These are phyloP conservation scores for Candida palmyrensis DNA, from an alignment of 805 yeast species.

Conservation along the genomic window DNA sequence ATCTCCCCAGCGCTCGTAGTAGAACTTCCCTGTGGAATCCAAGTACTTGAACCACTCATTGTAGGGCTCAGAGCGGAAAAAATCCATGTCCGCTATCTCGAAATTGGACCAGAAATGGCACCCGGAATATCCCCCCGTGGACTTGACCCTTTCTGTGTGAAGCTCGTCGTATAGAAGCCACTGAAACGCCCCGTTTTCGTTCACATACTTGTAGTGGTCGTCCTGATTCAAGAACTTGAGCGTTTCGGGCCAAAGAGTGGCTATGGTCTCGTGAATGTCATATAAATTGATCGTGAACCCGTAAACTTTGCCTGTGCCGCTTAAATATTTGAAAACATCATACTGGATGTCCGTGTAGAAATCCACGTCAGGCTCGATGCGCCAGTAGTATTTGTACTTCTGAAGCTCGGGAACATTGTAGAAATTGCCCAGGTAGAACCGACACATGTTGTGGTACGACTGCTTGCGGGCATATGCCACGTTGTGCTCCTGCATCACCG, in stretches of 20 bases:
- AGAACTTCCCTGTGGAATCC: slow-evolving; percentile 73
- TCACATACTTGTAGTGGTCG: slow-evolving; percentile 52
- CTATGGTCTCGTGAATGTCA: slow-evolving; percentile 63
- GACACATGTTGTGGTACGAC: slow-evolving; percentile 82
- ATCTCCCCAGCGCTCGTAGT: slow-evolving; percentile 92
- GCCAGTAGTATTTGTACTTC: slow-evolving; percentile 70
- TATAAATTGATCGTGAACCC: slow-evolving; percentile 69
- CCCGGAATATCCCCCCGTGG: slow-evolving; percentile 49
- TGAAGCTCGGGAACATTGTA: slow-evolving; percentile 58
- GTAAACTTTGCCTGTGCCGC: slow-evolving; percentile 59
- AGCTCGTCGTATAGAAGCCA: slow-evolving; percentile 50
- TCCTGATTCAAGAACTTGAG: slow-evolving; percentile 49
- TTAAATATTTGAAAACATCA: slow-evolving; percentile 74
- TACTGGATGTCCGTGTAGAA: slow-evolving; percentile 68
- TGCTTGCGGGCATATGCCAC: slow-evolving; percentile 56
- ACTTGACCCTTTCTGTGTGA: slow-evolving; percentile 38
- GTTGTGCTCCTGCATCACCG: slow-evolving; percentile 32
- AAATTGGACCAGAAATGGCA: slow-evolving; percentile 93
- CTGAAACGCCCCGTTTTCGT: slow-evolving; percentile 45
- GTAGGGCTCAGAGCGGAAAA: slow-evolving; percentile 66
- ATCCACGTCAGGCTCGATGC: slow-evolving; percentile 70
- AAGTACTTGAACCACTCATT: slow-evolving; percentile 55
- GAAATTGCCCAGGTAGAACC: slow-evolving; percentile 65
- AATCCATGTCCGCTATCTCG: slow-evolving; percentile 82
- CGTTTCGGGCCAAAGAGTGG: slow-evolving; percentile 66